Evolutionary conservation across 1,284 basidiomycete genomes (phyloP).

Genomic region (Hymenochaete sp.): DNA sequence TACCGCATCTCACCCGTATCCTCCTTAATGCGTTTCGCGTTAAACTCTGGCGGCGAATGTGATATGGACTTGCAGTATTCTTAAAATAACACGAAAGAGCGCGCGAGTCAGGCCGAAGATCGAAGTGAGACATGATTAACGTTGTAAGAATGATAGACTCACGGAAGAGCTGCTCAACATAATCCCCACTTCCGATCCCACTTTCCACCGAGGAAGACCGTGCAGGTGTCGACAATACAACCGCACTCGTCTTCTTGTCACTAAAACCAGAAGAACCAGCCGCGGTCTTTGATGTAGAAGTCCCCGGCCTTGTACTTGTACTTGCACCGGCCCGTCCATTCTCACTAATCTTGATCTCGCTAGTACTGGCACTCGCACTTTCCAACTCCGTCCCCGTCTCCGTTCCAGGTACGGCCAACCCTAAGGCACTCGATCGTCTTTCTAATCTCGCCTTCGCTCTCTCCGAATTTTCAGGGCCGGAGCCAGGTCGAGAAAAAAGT

Average conservation of each 20-base stretch:
- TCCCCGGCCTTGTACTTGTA: too few species aligned
- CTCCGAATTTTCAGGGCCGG: too few species aligned
- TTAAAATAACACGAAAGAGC: slow-evolving; percentile 18
- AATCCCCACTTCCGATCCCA: neutral
- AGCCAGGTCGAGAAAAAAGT: too few species aligned
- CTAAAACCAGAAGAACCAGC: too few species aligned
- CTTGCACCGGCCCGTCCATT: too few species aligned
- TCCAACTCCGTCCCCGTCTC: slow-evolving; percentile 13
- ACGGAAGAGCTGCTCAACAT: slow-evolving; percentile 9
- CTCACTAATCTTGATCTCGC: too few species aligned
- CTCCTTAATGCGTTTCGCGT: slow-evolving; percentile 22
- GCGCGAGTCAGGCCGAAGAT: neutral
- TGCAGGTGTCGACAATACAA: too few species aligned
- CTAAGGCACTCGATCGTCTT: too few species aligned
- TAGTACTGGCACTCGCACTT: neutral
- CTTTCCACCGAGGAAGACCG: slow-evolving; percentile 2
- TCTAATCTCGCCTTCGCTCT: too few species aligned
- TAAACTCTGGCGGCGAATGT: slow-evolving; percentile 27
- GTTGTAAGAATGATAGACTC: slow-evolving; percentile 2
- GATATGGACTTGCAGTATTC: slow-evolving; percentile 28
- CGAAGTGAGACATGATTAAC: neutral
- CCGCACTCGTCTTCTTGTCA: too few species aligned
- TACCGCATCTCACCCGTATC: slow-evolving; percentile 22
- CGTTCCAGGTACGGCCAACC: too few species aligned
- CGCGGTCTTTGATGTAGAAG: too few species aligned